Evolutionary conservation across 257 asterid genomes (phyloP), one percentile per base, ranked within the genome.

Genomic region (Datura wrightii): DNA sequence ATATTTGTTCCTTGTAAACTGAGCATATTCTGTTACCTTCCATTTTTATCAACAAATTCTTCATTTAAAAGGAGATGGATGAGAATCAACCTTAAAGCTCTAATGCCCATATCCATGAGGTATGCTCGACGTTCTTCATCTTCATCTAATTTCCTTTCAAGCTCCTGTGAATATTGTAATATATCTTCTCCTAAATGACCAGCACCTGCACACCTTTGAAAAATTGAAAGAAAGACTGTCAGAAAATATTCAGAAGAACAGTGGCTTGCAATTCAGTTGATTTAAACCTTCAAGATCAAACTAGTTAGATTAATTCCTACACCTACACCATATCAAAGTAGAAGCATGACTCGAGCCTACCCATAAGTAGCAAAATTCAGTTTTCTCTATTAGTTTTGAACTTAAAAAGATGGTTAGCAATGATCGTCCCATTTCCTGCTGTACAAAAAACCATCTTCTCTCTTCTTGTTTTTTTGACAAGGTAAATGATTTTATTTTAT

Each of bases 121-220:
- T 90, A 91, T 70, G 99, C 94, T 88, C 92, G 93, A 78, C 85
- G 93, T 86, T 96, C 98, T 79, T 93, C 98, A 62, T 88, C 89
- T 52, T 79, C 91, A 86, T 88, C 86, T 16, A 91, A 82, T 85
- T 90, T 89, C 89, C 88, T 92, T 85, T 93, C 98, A 71, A 94
- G 92, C 88, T 93, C 97, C 90, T 90, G 90, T 76, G 87, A 80
- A 88, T 92, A 92, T 88, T 90, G 84, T 58, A 93, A 88, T 85
- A 93, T 96, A 88, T 96, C 99, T 65, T 93, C 97, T 86, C 95
- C 91, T 86, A 94, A 87, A 90, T 96, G 98, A 80, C 99, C 98
- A 72, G 99, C 98, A 85, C 99, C 98, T 55, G 98, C 93, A 91
- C 99, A 93, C 93, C 98, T 96, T 67, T 67, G 82, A 84, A 84